Evolutionary conservation across 2,329 filamentous ascomycete species (phyloP).

Genomic region (Sphaerulina vaccinii): DNA sequence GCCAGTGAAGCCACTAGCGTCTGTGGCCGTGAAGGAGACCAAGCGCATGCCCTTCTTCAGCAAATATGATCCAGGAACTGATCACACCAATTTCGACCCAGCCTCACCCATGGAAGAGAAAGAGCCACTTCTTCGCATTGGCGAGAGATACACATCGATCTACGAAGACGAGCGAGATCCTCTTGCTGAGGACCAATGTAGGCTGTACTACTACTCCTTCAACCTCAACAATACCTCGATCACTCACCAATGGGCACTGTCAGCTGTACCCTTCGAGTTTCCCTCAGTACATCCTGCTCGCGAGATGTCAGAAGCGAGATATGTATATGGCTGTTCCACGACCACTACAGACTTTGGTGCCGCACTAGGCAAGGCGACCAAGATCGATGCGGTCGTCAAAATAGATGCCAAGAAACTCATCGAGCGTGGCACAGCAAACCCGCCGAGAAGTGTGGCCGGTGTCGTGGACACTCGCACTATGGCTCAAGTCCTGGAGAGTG

Average conservation of each 20-base stretch:
- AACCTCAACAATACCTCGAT: conserved; percentile 48
- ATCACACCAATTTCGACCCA: conserved; percentile 30
- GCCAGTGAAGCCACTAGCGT: conserved; percentile 24
- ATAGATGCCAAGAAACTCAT: conserved; percentile 58
- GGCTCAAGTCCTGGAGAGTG: conserved; percentile 50
- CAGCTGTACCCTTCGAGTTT: conserved; percentile 67
- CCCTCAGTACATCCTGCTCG: conserved; percentile 57
- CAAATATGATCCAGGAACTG: conserved; percentile 42
- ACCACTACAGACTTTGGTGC: conserved; percentile 57
- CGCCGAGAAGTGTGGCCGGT: conserved; percentile 51
- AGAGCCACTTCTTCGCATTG: conserved; percentile 28
- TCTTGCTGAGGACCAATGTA: conserved; percentile 63
- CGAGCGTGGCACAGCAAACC: conserved; percentile 44
- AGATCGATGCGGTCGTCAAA: conserved; percentile 66
- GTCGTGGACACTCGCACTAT: conserved; percentile 61
- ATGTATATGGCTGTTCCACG: conserved; percentile 67
- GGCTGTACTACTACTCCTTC: conserved; percentile 69
- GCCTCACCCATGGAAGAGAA: conserved; percentile 33
- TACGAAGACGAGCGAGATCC: conserved; percentile 18
- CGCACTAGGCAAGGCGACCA: conserved; percentile 62
- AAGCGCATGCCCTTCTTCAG: conserved; percentile 49
- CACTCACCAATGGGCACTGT: conserved; percentile 62
- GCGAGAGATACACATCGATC: conserved; percentile 14
- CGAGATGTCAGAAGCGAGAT: conserved; percentile 59
- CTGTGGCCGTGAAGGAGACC: conserved; percentile 33